Conservation (phyloP, 371 early-diverging fungal genomes). For the Syncephalastrum racemosum region DNA sequence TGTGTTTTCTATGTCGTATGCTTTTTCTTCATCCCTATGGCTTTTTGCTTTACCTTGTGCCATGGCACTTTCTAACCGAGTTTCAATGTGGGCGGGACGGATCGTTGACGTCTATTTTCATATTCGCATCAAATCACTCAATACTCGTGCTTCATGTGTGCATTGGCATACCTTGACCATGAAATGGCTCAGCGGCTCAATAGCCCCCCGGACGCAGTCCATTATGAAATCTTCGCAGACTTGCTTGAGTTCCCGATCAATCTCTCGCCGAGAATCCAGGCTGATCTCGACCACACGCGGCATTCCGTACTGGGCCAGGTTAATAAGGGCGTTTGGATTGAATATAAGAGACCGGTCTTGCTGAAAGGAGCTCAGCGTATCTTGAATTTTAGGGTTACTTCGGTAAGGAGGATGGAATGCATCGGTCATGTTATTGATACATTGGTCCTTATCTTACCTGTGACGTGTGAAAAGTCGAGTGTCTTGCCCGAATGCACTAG, state of each 20-base stretch:
- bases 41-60: slow-evolving; percentile 13
- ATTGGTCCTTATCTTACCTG: slow-evolving; percentile 35
- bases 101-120: slow-evolving; percentile 26
- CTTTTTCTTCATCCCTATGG: too few species aligned
- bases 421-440: slow-evolving; percentile 15
- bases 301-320: slow-evolving; percentile 59
- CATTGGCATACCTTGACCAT: slow-evolving; percentile 58
- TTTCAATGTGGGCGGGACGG: slow-evolving; percentile 17
- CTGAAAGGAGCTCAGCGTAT: slow-evolving; percentile 42
- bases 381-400: slow-evolving; percentile 10
- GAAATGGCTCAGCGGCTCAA: slow-evolving; percentile 69
- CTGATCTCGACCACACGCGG: slow-evolving; percentile 59
- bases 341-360: slow-evolving; percentile 41
- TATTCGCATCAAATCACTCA: slow-evolving; percentile 14
- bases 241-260: slow-evolving; percentile 69
- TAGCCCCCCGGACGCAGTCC: slow-evolving; percentile 59
- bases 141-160: background rate
- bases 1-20: too few species aligned
- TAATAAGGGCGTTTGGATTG: slow-evolving; percentile 49
- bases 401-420: background rate
- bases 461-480: slow-evolving; percentile 66
- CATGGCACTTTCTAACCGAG: slow-evolving; percentile 10
- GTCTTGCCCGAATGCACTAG: slow-evolving; percentile 71
- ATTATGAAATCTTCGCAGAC: slow-evolving; percentile 78
- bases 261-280: slow-evolving; percentile 58